Evolutionary conservation across 2,329 filamentous ascomycete species (phyloP).

Genomic region (Sporothrix variecibatus): DNA sequence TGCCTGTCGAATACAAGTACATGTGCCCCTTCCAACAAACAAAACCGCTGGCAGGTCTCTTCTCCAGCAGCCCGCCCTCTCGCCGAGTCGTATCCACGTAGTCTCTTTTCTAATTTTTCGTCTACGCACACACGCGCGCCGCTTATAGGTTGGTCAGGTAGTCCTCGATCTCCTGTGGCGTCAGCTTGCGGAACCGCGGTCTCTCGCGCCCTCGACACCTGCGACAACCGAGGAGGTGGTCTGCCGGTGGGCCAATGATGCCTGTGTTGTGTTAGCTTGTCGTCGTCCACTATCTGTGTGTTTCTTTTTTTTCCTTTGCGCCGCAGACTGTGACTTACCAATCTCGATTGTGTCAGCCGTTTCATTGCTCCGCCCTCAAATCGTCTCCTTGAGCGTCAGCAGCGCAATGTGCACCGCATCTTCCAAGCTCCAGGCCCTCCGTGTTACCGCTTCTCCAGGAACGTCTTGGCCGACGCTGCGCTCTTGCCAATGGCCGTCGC

Average conservation of each 20-base stretch:
- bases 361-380: conserved; percentile 99
- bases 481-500: conserved; percentile 98
- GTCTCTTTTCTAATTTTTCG: neutral
- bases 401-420: conserved; percentile 98
- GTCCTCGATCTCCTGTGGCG: conserved; percentile 97
- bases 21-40: conserved; percentile 1
- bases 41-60: neutral
- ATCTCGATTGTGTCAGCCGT: conserved; percentile 98
- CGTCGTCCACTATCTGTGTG: neutral
- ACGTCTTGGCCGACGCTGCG: conserved; percentile 97
- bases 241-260: conserved; percentile 91
- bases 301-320: neutral
- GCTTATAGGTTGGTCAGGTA: conserved; percentile 95
- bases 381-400: conserved; percentile 96
- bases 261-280: conserved; percentile 50
- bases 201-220: conserved; percentile 80
- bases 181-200: conserved; percentile 90
- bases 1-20: conserved; percentile 30
- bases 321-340: conserved; percentile 56
- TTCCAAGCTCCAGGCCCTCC: conserved; percentile 94
- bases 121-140: conserved; percentile 20
- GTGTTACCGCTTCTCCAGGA: conserved; percentile 99
- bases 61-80: neutral
- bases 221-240: conserved; percentile 88
- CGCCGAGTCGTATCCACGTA: neutral